Evolutionary conservation across 805 yeast species (phyloP).

Genomic region (Wickerhamiella alocasiicola): DNA sequence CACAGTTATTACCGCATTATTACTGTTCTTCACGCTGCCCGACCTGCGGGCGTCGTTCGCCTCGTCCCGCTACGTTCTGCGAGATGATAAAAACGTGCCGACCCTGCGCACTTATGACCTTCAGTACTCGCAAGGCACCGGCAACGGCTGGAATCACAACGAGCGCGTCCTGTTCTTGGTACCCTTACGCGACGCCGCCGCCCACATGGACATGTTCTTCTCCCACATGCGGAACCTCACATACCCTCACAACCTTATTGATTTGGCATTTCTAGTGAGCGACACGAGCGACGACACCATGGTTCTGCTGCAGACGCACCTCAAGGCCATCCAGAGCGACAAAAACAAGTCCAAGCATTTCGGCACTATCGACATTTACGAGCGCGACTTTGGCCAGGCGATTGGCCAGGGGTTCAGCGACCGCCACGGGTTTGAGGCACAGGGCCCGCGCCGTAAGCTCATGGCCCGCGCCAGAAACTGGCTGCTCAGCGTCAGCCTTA

Average conservation of each 20-base stretch:
- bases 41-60: conserved; percentile 7
- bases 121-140: conserved; percentile 47
- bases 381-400: conserved; percentile 83
- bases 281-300: conserved; percentile 82
- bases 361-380: conserved; percentile 66
- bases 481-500: conserved; percentile 73
- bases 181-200: conserved; percentile 84
- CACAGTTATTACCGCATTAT: background rate
- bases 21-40: conserved; percentile 9
- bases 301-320: conserved; percentile 45
- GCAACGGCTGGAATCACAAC: conserved; percentile 64
- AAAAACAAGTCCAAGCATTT: conserved; percentile 52
- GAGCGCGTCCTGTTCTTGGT: conserved; percentile 78
- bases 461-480: conserved; percentile 96
- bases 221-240: conserved; percentile 66
- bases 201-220: conserved; percentile 82
- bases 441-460: conserved; percentile 84
- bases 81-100: conserved; percentile 22
- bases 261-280: conserved; percentile 65
- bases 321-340: conserved; percentile 53
- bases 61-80: conserved; percentile 13
- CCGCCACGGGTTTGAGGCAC: conserved; percentile 91
- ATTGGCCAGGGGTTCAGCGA: conserved; percentile 90
- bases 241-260: conserved; percentile 69
- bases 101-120: conserved; percentile 63